phyloP scores from a whole-genome alignment of 768 basidiomycete genomes.

The Russula emetica region DNA sequence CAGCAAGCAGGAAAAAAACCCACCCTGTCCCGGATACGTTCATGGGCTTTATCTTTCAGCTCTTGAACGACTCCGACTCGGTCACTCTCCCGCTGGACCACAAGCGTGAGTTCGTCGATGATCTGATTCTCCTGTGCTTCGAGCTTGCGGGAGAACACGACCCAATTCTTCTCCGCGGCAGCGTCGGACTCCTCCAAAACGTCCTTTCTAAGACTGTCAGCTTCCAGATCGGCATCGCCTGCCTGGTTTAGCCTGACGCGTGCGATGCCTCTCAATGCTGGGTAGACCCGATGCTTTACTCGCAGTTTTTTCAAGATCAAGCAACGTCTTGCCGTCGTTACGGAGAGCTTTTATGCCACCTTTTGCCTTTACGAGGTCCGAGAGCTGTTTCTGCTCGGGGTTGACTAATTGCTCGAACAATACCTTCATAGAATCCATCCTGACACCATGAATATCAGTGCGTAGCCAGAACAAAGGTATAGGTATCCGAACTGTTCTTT shows the following conservation, averaged over 20 bases:
- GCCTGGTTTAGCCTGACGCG: background rate
- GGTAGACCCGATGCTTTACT: background rate
- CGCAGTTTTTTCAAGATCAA: conserved; percentile 28
- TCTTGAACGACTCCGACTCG: conserved; percentile 23
- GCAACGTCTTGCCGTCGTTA: conserved; percentile 26
- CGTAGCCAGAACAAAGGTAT: background rate
- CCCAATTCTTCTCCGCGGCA: conserved; percentile 28
- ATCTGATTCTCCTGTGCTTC: conserved; percentile 25
- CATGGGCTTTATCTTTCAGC: conserved; percentile 30
- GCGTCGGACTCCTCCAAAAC: conserved; percentile 28
- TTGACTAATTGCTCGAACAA: conserved; percentile 24
- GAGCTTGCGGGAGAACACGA: conserved; percentile 29
- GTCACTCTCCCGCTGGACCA: conserved; percentile 27
- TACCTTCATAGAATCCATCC: conserved; percentile 25
- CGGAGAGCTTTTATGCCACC: conserved; percentile 29
- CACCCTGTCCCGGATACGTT: conserved; percentile 27
- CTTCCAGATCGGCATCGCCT: too few species aligned
- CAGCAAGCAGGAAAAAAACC: background rate
- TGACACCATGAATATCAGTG: background rate
- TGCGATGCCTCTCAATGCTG: background rate
- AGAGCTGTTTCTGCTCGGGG: conserved; percentile 23
- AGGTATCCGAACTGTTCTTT: conserved; percentile 24
- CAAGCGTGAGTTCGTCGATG: conserved; percentile 20
- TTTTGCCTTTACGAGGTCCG: conserved; percentile 22
- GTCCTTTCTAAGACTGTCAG: conserved; percentile 23